phyloP scores from a whole-genome alignment of 345 rosid species.

The Dipteronia dyeriana region DNA sequence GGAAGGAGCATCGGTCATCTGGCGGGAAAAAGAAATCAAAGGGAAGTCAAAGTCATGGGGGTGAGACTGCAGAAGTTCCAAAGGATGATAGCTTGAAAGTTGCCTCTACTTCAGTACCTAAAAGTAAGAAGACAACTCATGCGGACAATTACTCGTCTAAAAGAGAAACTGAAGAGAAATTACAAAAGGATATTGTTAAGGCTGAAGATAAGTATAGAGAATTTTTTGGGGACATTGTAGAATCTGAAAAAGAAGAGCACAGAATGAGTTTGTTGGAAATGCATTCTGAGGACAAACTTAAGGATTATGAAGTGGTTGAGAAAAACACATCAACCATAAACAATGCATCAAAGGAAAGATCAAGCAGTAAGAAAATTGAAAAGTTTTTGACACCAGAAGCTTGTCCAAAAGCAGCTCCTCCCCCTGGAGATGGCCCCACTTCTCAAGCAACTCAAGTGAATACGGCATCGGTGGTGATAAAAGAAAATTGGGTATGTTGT shows the following conservation, averaged over 20 bases:
- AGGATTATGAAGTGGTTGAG: slow-evolving; percentile 42
- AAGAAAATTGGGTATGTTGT: slow-evolving; percentile 88
- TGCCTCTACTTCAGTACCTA: slow-evolving; percentile 41
- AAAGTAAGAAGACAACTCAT: slow-evolving; percentile 47
- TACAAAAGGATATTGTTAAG: slow-evolving; percentile 45
- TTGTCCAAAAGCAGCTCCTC: slow-evolving; percentile 30
- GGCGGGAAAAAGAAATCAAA: slow-evolving; percentile 54
- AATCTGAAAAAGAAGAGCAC: slow-evolving; percentile 63
- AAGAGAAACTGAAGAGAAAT: slow-evolving; percentile 50
- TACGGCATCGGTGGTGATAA: slow-evolving; percentile 48
- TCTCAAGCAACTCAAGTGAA: slow-evolving; percentile 48
- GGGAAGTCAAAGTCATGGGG: slow-evolving; percentile 42
- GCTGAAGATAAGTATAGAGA: slow-evolving; percentile 65
- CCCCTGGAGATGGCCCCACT: slow-evolving; percentile 32
- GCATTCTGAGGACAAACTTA: slow-evolving; percentile 31
- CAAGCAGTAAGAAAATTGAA: slow-evolving; percentile 35
- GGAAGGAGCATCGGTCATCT: slow-evolving; percentile 48
- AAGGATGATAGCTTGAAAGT: slow-evolving; percentile 46
- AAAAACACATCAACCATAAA: slow-evolving; percentile 34
- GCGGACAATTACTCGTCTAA: slow-evolving; percentile 36
- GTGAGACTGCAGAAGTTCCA: slow-evolving; percentile 34
- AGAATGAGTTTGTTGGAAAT: slow-evolving; percentile 37
- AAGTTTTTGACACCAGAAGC: slow-evolving; percentile 38
- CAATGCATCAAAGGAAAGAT: slow-evolving; percentile 45
- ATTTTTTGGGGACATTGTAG: slow-evolving; percentile 70